Evolutionary conservation across 129 eudicot species (phyloP).

Genomic region (Pseudognaphalium luteoalbum): DNA sequence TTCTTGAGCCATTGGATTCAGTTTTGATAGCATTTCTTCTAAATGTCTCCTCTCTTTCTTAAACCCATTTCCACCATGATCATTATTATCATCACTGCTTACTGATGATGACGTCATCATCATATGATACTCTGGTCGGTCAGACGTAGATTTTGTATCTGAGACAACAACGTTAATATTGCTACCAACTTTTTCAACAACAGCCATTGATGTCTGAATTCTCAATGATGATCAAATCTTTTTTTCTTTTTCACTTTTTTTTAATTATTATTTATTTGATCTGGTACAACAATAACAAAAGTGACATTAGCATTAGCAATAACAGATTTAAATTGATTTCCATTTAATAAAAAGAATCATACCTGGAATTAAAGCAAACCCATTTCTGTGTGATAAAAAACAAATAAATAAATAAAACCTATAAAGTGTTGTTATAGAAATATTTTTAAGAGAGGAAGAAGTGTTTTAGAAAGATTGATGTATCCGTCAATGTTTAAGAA

Average conservation of each 20-base stretch:
- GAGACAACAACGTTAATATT: too few relatives aligned
- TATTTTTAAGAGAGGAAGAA: too few relatives aligned
- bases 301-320: too few relatives aligned
- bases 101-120: constrained; percentile 18
- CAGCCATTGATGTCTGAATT: constrained; percentile 23
- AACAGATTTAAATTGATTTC: background rate
- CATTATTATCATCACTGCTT: constrained; percentile 29
- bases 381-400: background rate
- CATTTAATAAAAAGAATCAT: constrained; percentile 25
- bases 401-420: background rate
- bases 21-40: constrained; percentile 77
- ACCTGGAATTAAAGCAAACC: constrained; percentile 36
- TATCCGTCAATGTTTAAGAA: too few relatives aligned
- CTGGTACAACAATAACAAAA: constrained; percentile 13
- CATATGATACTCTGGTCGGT: too few relatives aligned
- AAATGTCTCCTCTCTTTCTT: constrained; percentile 70
- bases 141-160: too few relatives aligned
- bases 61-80: constrained; percentile 39
- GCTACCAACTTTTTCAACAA: constrained; percentile 24
- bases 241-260: background rate
- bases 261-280: constrained; percentile 14
- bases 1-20: constrained; percentile 83
- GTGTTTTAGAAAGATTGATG: too few relatives aligned
- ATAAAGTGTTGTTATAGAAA: background rate
- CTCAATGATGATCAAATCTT: constrained; percentile 1